A percentile compares a stretch with the other conserved stretches of the same genome.
Evolutionary conservation across 2,329 filamentous ascomycete genomes (phyloP).

Genomic region (Diplodia mutila): DNA sequence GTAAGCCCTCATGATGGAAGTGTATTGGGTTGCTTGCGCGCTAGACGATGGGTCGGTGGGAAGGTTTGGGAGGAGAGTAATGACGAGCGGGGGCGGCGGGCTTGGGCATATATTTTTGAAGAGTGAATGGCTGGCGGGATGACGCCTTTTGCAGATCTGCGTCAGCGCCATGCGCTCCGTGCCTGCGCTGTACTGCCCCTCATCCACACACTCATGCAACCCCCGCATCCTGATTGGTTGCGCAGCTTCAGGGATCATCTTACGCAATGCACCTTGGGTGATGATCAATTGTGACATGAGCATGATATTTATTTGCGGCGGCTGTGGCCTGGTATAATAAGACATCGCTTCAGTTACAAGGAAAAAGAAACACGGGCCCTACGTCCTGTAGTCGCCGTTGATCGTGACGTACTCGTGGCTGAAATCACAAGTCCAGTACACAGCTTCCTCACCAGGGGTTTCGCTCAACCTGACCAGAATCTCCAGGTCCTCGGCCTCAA

Average conservation of each 20-base stretch:
- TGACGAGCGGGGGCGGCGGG: conserved; percentile 3
- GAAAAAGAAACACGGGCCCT: neutral
- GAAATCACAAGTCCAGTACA: conserved; percentile 86
- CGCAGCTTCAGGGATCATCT: neutral
- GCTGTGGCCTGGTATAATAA: conserved; percentile 6
- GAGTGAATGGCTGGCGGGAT: conserved; percentile 3
- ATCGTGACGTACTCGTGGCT: conserved; percentile 80
- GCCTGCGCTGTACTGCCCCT: conserved; percentile 1
- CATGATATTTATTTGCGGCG: neutral
- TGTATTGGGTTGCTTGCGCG: neutral
- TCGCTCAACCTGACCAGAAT: conserved; percentile 76
- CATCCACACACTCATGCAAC: neutral
- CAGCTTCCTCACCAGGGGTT: conserved; percentile 63
- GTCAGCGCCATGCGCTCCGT: conserved; percentile 10
- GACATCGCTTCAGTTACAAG: neutral
- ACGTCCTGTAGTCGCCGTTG: conserved; percentile 69
- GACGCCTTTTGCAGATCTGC: conserved; percentile 25
- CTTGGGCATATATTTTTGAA: conserved; percentile 20
- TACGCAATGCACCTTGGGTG: neutral
- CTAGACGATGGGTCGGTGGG: neutral
- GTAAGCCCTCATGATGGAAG: conserved; percentile 66
- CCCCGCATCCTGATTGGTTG: conserved; percentile 8
- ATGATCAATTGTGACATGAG: neutral
- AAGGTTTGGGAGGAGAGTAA: neutral
- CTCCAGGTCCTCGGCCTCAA: conserved; percentile 76